phyloP scores from a whole-genome alignment of 2,329 filamentous ascomycete species.

The Fusarium sp. region DNA sequence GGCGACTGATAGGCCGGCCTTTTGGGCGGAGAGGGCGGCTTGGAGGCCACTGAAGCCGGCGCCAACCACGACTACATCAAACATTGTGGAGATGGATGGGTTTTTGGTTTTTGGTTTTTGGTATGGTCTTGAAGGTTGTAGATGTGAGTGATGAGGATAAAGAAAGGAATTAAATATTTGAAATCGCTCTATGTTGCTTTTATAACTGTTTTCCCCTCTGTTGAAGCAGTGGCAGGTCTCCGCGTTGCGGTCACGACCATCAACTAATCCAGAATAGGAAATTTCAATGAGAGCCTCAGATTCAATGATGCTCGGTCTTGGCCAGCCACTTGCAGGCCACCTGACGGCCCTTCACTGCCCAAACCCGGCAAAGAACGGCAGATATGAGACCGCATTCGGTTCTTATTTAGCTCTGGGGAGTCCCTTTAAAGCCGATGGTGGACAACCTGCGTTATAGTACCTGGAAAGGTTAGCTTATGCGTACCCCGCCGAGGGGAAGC shows the following conservation, averaged over 20 bases:
- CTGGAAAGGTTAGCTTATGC: not conserved
- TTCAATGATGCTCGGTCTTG: not conserved
- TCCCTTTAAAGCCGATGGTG: not conserved
- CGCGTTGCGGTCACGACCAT: not conserved
- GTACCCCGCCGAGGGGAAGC: not conserved
- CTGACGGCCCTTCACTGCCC: not conserved
- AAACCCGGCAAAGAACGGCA: not conserved
- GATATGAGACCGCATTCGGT: not conserved
- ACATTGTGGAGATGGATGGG: conserved; percentile 4
- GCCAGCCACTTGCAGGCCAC: not conserved
- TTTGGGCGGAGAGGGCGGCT: conserved; percentile 51
- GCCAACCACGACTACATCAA: conserved; percentile 56
- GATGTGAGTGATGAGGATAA: not conserved
- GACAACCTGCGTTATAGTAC: not conserved
- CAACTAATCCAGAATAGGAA: not conserved
- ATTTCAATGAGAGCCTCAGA: conserved; percentile 12
- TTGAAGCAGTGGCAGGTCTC: not conserved
- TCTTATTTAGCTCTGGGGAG: not conserved
- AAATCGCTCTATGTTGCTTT: not conserved
- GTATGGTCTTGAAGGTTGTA: not conserved
- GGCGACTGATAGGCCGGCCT: conserved; percentile 52
- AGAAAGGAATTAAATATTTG: not conserved
- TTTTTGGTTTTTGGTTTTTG: not conserved
- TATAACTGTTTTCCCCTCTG: not conserved
- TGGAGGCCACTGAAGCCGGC: conserved; percentile 56